phyloP scores from a whole-genome alignment of 169 alveolate species.

The Plasmodium reichenowi region DNA sequence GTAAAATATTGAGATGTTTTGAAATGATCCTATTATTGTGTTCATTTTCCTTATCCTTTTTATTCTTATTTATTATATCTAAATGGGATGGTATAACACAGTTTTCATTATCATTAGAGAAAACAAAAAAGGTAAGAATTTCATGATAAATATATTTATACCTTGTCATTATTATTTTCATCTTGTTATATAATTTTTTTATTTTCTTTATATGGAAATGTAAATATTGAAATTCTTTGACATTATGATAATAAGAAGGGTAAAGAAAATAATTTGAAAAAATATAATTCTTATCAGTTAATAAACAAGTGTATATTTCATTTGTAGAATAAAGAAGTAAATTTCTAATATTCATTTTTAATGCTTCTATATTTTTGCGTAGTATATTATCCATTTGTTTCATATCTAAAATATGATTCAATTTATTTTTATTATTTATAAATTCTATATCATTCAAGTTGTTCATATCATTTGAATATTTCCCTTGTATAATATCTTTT shows the following conservation, averaged over 20 bases:
- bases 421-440: too few species aligned
- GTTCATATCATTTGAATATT: too few species aligned
- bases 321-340: not conserved
- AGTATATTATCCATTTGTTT: not conserved
- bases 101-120: not conserved
- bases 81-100: not conserved
- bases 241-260: constrained; percentile 4
- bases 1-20: constrained; percentile 5
- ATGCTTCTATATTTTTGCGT: constrained; percentile 14
- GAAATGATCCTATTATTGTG: not conserved
- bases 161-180: constrained; percentile 24
- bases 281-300: constrained; percentile 40
- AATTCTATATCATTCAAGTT: too few species aligned
- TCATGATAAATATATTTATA: constrained; percentile 11
- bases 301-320: not conserved
- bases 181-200: constrained; percentile 42
- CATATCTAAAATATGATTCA: not conserved
- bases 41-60: not conserved
- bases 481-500: too few species aligned
- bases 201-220: constrained; percentile 46
- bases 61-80: not conserved
- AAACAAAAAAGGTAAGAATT: constrained; percentile 3
- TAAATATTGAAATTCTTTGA: constrained; percentile 2
- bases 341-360: constrained; percentile 25
- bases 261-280: constrained; percentile 1